Percentiles rank a stretch among this genome's conserved stretches.
phyloP scores from a whole-genome alignment of 1,139 yeast genomes.

The Blastobotrys persicus region DNA sequence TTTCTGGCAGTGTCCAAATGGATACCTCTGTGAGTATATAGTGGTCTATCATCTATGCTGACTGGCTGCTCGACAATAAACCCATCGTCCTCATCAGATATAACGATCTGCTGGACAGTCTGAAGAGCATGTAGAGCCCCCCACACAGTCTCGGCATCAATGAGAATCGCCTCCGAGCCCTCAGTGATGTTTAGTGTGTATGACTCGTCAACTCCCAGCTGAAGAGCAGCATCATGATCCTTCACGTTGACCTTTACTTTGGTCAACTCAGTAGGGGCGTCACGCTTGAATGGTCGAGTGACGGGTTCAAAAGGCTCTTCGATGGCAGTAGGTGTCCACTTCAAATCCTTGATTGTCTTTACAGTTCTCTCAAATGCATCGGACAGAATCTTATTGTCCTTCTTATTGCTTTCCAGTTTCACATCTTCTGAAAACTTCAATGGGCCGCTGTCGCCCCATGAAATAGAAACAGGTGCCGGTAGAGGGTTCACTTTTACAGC shows the following conservation, averaged over 20 bases:
- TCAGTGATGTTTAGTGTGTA: constrained; percentile 31
- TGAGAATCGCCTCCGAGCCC: constrained; percentile 23
- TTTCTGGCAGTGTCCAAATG: constrained; percentile 48
- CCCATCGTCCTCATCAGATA: constrained; percentile 13
- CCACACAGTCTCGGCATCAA: constrained; percentile 43
- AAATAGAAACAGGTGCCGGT: constrained; percentile 17
- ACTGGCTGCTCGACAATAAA: constrained; percentile 39
- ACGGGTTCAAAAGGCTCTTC: constrained; percentile 15
- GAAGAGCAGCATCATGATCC: constrained; percentile 37
- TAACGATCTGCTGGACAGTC: constrained; percentile 45
- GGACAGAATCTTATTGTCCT: constrained; percentile 18
- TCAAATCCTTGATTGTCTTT: constrained; percentile 8
- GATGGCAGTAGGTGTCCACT: constrained; percentile 22
- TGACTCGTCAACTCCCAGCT: constrained; percentile 43
- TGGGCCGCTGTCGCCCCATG: constrained; percentile 15
- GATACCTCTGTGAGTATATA: constrained; percentile 44
- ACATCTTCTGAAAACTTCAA: constrained; percentile 12
- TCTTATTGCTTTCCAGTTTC: constrained; percentile 13
- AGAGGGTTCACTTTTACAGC: constrained; percentile 15
- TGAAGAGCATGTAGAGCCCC: constrained; percentile 47
- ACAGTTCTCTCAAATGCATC: constrained; percentile 24
- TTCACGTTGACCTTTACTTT: constrained; percentile 21
- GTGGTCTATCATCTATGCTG: constrained; percentile 41
- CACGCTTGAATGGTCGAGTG: constrained; percentile 5
- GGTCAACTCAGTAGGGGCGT: constrained; percentile 2